Percentiles rank a stretch among this genome's conserved stretches.
Conservation (phyloP, 192 early-diverging fungal genomes). For the Entomortierella beljakovae region DNA sequence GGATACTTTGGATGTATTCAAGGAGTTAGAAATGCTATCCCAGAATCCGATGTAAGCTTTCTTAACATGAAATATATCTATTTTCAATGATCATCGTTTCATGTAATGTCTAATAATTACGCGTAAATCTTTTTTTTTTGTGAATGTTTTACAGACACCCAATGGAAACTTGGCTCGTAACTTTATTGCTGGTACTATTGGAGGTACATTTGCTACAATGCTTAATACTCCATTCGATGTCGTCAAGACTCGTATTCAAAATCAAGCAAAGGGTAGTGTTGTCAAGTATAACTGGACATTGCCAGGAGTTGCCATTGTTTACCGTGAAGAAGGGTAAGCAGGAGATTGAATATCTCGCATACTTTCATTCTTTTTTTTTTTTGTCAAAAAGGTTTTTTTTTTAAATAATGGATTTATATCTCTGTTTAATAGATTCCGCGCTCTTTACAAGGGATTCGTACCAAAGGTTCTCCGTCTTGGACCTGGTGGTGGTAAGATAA, state of each 20-base stretch:
- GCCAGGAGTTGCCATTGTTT: slow-evolving; percentile 80
- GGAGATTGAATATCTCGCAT: background rate
- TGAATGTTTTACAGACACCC: slow-evolving; percentile 64
- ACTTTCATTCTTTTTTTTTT: background rate
- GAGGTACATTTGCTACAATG: slow-evolving; percentile 93
- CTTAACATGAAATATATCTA: background rate
- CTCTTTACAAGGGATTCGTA: slow-evolving; percentile 94
- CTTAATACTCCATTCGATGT: slow-evolving; percentile 97
- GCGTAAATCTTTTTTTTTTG: background rate
- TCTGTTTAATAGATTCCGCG: slow-evolving; percentile 60
- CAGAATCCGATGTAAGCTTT: slow-evolving; percentile 72
- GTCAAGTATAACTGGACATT: slow-evolving; percentile 93
- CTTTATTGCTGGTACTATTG: slow-evolving; percentile 92
- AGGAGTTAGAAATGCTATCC: slow-evolving; percentile 75
- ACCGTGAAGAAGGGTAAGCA: slow-evolving; percentile 87
- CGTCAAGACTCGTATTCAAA: slow-evolving; percentile 96
- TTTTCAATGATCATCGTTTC: background rate
- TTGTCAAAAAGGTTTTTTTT: no score
- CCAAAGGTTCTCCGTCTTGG: slow-evolving; percentile 96
- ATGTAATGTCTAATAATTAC: background rate
- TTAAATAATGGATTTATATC: background rate
- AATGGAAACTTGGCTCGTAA: slow-evolving; percentile 83
- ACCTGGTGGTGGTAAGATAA: slow-evolving; percentile 66
- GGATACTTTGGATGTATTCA: slow-evolving; percentile 94
- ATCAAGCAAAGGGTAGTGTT: slow-evolving; percentile 72